phyloP scores from a whole-genome alignment of 495 filamentous ascomycete genomes.

The Gamarada debralockiae region DNA sequence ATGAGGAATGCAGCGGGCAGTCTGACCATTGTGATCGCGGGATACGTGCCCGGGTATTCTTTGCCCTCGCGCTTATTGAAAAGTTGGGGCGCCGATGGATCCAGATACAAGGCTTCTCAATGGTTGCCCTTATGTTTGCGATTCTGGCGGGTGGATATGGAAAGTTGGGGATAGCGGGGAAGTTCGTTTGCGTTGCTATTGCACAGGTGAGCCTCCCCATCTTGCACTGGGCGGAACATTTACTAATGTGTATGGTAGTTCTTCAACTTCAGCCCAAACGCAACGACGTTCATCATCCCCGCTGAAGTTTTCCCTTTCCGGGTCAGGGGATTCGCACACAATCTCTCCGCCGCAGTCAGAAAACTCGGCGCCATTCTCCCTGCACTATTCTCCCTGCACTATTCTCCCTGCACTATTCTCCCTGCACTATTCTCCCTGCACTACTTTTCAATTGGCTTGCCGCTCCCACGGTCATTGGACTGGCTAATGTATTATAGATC shows the following conservation, averaged over 20 bases:
- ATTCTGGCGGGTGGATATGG: constrained; percentile 71
- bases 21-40: constrained; percentile 66
- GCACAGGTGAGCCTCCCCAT: constrained; percentile 40
- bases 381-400: too few relatives aligned
- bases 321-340: constrained; percentile 77
- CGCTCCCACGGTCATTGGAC: constrained; percentile 1
- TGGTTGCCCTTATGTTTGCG: constrained; percentile 66
- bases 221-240: constrained; percentile 24
- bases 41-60: constrained; percentile 73
- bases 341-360: constrained; percentile 73
- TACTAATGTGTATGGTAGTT: constrained; percentile 49
- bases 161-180: constrained; percentile 37
- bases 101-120: constrained; percentile 67
- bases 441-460: constrained; percentile 16
- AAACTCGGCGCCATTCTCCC: constrained; percentile 74
- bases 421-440: too few relatives aligned
- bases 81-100: constrained; percentile 73
- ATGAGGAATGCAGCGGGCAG: constrained; percentile 69
- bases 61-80: constrained; percentile 65
- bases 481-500: constrained; percentile 60
- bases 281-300: constrained; percentile 85
- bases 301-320: constrained; percentile 86
- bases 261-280: constrained; percentile 77
- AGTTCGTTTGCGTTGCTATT: constrained; percentile 70
- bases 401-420: too few relatives aligned